These are phyloP conservation scores for Pleurotus tuoliensis DNA, from an alignment of 768 basidiomycete species.

Conservation along the genomic window DNA sequence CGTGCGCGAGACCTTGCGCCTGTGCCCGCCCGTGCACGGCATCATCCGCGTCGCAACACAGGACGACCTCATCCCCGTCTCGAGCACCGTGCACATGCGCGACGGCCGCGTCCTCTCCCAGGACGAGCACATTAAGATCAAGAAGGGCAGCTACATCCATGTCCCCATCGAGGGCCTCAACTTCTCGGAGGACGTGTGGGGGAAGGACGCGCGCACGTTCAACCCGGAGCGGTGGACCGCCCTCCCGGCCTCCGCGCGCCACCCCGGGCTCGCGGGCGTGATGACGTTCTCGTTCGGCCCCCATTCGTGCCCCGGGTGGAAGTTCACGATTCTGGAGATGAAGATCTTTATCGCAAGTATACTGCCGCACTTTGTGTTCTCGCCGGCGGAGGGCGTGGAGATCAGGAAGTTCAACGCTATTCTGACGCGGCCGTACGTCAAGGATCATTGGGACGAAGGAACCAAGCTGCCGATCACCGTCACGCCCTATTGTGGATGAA, in stretches of 20 bases:
- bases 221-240: constrained; percentile 54
- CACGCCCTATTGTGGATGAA: constrained; percentile 14
- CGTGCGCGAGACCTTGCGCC: constrained; percentile 50
- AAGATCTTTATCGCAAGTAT: constrained; percentile 47
- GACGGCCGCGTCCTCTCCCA: constrained; percentile 34
- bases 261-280: constrained; percentile 45
- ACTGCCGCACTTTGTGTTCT: constrained; percentile 42
- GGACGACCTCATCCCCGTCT: constrained; percentile 53
- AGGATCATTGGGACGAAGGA: constrained; percentile 34
- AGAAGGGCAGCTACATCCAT: constrained; percentile 53
- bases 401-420: constrained; percentile 48
- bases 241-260: constrained; percentile 31
- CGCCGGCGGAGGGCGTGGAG: constrained; percentile 31
- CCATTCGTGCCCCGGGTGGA: constrained; percentile 46
- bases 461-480: constrained; percentile 37
- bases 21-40: constrained; percentile 53
- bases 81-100: constrained; percentile 36
- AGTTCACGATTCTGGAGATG: constrained; percentile 44
- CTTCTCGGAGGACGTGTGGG: constrained; percentile 50
- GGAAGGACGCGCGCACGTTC: constrained; percentile 47
- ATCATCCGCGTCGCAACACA: constrained; percentile 53
- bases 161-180: constrained; percentile 57
- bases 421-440: constrained; percentile 45
- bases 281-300: constrained; percentile 54
- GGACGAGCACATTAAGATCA: constrained; percentile 37